These are phyloP conservation scores for Fraxinus americana DNA, from an alignment of 257 asterid species.

Conservation along the genomic window DNA sequence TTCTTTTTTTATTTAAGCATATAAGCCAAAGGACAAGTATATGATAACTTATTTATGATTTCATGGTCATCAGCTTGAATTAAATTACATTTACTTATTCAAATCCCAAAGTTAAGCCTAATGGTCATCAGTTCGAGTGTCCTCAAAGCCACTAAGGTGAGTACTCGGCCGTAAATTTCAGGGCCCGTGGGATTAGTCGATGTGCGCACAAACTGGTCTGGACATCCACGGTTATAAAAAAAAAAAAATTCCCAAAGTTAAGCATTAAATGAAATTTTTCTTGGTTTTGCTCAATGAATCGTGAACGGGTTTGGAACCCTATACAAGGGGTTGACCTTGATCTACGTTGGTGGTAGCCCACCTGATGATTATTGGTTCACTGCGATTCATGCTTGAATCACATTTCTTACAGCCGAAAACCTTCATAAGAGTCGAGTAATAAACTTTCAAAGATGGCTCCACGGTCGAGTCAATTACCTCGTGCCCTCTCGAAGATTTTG, in stretches of 20 bases:
- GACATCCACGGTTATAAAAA: no score
- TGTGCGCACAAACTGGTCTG: no score
- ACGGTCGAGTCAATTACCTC: no score
- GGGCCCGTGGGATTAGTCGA: no score
- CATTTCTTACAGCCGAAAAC: not conserved
- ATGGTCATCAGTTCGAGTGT: no score
- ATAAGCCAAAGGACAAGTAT: not conserved
- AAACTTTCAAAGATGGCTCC: no score
- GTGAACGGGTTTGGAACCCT: not conserved
- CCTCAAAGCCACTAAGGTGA: no score
- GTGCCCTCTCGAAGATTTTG: no score
- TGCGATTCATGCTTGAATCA: not conserved
- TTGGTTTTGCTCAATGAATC: not conserved
- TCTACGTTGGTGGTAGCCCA: not conserved
- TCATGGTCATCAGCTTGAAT: not conserved
- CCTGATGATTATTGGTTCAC: not conserved
- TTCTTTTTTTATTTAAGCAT: conserved; percentile 15
- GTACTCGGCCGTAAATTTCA: no score
- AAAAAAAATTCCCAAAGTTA: not conserved
- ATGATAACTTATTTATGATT: not conserved
- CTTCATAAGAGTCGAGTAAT: not conserved
- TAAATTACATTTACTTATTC: not conserved
- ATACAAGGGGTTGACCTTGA: not conserved
- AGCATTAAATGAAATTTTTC: not conserved
- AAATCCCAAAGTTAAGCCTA: not conserved